Evolutionary conservation across 148 eudicot genomes (phyloP), one percentile per base, ranked within the genome.

Genomic region (Polygonum maritimum): DNA sequence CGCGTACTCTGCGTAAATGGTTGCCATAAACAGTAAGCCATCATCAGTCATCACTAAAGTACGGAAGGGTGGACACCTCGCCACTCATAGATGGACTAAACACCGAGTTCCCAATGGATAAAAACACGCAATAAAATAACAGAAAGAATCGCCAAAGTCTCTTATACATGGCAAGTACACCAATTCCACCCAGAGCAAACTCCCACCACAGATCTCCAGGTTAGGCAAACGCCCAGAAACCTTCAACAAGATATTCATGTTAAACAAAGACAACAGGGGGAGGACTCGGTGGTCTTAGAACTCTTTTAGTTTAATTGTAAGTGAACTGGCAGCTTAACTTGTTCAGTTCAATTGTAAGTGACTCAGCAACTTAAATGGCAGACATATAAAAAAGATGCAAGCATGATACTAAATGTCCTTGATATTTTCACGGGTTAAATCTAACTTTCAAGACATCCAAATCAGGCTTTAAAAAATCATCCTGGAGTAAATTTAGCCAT

Each of bases 1-100:
- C 93, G 21, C 96, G 98, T 89, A 94, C 93, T 94, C 98, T 94
- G 98, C 96, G 97, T 79, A 94, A 92, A 94, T 69, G 93, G 98
- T 85, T 89, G 84, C 90, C 95, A 94, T 80, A 94, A 94, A 94
- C 95, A 91, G 89, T 91, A 92, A 93, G 96, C 97, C 97, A 94
- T 90, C 97, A 90, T 83, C 88, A 87, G 92, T 90, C 97, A 90
- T 83, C 88, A 87, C 90, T 82, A 87, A 94, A 86, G 86, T 85
- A 94, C 89, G 84, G 90, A 87, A 85, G 89, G 88, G 82, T 84
- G 82, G 89, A 83, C 81, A 90, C 89, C 87, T 87, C 83, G 92
- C 85, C 90, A 88, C 87, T 83, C 92, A 86, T 71, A 90, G 91
- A 89, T 80, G 91, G 88, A 91, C 91, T 86, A 94, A 89, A 94